Conservation (phyloP, 805 yeast species). For the Ogataea nonfermentans region DNA sequence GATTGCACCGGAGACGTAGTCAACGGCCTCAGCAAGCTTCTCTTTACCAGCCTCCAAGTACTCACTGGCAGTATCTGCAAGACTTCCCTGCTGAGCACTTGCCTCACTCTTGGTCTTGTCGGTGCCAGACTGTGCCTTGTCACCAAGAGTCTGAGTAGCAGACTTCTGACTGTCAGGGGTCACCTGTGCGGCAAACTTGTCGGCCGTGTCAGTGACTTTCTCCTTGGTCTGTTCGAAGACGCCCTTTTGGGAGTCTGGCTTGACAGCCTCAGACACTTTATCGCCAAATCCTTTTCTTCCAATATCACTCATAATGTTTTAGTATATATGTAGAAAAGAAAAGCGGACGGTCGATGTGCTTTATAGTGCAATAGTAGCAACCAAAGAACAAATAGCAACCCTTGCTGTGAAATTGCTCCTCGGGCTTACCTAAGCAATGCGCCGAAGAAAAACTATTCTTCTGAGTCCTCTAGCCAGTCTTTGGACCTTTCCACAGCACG, state of each 20-base stretch:
- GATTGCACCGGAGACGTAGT: constrained; percentile 59
- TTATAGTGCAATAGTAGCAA: constrained; percentile 10
- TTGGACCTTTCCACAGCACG: constrained; percentile 75
- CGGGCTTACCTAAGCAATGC: not conserved
- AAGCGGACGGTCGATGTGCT: not conserved
- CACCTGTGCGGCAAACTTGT: constrained; percentile 55
- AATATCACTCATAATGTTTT: constrained; percentile 28
- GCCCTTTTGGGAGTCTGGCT: constrained; percentile 72
- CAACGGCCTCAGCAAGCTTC: constrained; percentile 47
- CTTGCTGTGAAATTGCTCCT: not conserved
- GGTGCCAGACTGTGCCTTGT: constrained; percentile 42
- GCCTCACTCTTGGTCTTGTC: constrained; percentile 41
- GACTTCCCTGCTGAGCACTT: constrained; percentile 22
- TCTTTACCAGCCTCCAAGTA: constrained; percentile 49
- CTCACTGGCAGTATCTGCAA: constrained; percentile 44
- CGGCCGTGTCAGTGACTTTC: constrained; percentile 60
- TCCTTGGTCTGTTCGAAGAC: constrained; percentile 71
- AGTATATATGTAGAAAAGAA: not conserved
- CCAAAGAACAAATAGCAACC: constrained; percentile 5
- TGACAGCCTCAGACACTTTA: constrained; percentile 64
- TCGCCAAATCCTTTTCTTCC: constrained; percentile 75
- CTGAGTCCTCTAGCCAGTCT: constrained; percentile 60
- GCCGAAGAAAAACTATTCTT: constrained; percentile 2
- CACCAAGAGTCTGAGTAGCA: constrained; percentile 55
- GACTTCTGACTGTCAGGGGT: constrained; percentile 73